Base-by-base conservation (phyloP, 1,284 basidiomycete genomes). In the Cutaneotrichosporon daszewskae region DNA sequence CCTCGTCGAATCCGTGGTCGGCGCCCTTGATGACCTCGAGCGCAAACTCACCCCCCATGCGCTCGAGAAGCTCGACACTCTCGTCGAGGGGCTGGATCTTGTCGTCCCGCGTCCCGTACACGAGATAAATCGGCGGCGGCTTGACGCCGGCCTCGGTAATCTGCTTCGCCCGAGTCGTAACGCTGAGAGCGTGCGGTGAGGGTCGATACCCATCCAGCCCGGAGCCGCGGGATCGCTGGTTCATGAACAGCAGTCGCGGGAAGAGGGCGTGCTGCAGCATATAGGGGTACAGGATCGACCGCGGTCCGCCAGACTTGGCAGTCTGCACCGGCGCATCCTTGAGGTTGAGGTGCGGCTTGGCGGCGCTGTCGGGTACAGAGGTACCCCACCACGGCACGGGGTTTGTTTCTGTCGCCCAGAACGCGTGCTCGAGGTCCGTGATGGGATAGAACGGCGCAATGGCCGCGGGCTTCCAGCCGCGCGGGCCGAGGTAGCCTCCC, bases 221-320 rank as follows among this genome's bases (percentile, higher is more conserved):
- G 14, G 23, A 20, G 3, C 65, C 65, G 25, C 60, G 37, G 1
- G 58, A 58, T 25, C 59, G 56, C 47, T 69, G 66, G 33, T 53
- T 59, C 29, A 57, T 43, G 55, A 69, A 66, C 17, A 69, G 53
- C 8, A 69, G 45, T 8, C 47, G 53, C 17, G 67, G 65, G 58
- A 68, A 67, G 9, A 69, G 54, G 5, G 36, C 57, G 37, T 69
- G 64, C 52, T 69, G 67, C 18, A 69, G 58, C 67, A 69, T 69
- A 54, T 69, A 69, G 4, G 58, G 51, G 53, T 69, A 69, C 6
- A 69, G 55, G 39, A 67, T 58, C 4, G 60, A 62, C 16, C 66
- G 49, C 4, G 66, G 66, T 4, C 66, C 66, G 37, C 61, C 65
- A 0, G 60, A 63, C 14, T 55, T 42, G 4, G 65, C 57, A 3